These are phyloP conservation scores for Bacterosira constricta DNA, from an alignment of 108 stramenopile genomes.

Conservation along the genomic window DNA sequence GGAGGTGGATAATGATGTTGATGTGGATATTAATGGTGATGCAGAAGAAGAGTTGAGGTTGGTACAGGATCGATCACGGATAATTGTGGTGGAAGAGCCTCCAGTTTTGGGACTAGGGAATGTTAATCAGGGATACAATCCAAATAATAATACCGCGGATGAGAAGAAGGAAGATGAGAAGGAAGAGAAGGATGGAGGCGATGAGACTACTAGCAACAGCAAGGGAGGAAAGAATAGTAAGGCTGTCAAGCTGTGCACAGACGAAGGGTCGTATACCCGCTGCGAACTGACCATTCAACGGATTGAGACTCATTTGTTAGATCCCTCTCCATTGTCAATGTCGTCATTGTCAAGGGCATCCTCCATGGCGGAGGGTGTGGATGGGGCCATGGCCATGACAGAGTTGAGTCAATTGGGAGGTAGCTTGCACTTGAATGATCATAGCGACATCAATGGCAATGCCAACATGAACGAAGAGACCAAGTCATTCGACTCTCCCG, in stretches of 20 bases:
- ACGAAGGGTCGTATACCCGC: conserved; percentile 62
- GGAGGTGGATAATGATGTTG: background rate
- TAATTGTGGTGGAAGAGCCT: conserved; percentile 49
- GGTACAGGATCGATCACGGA: conserved; percentile 5
- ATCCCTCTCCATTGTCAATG: conserved; percentile 66
- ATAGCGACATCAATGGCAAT: background rate
- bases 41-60: conserved; percentile 31
- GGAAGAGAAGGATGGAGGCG: conserved; percentile 32
- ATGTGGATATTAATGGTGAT: background rate
- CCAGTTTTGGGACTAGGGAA: conserved; percentile 32
- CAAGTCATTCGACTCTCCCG: background rate
- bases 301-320: conserved; percentile 82
- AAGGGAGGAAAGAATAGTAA: background rate
- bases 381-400: conserved; percentile 24
- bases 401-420: conserved; percentile 12
- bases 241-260: conserved; percentile 27
- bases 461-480: background rate
- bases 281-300: conserved; percentile 76
- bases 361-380: conserved; percentile 29
- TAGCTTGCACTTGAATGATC: conserved; percentile 1
- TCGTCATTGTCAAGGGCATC: conserved; percentile 32
- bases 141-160: background rate
- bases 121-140: background rate
- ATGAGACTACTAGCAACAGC: background rate
- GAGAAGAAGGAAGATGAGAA: conserved; percentile 49